phyloP scores from a whole-genome alignment of 441 rosid genomes.

The Jatropha podagrica region DNA sequence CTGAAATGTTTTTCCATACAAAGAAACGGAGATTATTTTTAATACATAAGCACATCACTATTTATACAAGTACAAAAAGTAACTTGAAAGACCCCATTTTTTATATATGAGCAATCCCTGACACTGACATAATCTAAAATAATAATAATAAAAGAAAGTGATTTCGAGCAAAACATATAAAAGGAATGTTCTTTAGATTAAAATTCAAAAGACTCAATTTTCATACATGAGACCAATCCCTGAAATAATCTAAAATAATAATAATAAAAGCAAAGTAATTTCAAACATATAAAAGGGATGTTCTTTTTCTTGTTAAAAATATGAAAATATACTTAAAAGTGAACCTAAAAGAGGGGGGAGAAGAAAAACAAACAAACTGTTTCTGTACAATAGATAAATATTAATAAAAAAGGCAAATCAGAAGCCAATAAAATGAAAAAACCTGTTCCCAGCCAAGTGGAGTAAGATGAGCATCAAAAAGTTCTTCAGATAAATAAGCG shows the following conservation, averaged over 20 bases:
- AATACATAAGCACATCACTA: too few relatives aligned
- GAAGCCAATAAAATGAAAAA: background rate
- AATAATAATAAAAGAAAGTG: too few relatives aligned
- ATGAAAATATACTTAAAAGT: background rate
- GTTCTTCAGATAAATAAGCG: constrained; percentile 39
- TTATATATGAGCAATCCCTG: too few relatives aligned
- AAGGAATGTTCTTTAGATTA: too few relatives aligned
- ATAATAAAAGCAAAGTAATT: background rate
- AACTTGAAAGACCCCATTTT: background rate
- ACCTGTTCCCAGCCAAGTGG: constrained; percentile 62
- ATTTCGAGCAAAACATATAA: too few relatives aligned
- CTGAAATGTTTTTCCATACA: constrained; percentile 14
- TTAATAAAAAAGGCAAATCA: background rate
- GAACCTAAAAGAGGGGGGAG: background rate
- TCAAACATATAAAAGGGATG: too few relatives aligned
- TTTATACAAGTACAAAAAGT: background rate
- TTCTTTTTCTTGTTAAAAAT: background rate
- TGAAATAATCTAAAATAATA: background rate
- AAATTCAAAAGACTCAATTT: too few relatives aligned
- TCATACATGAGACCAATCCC: background rate
- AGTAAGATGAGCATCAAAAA: constrained; percentile 55
- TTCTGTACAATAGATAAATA: background rate
- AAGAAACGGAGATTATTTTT: too few relatives aligned
- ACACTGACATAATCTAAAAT: too few relatives aligned
- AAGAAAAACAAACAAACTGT: background rate